Percentiles rank a stretch among this genome's conserved stretches.
Evolutionary conservation across 441 rosid genomes (phyloP).

Genomic region (Adansonia grandidieri): DNA sequence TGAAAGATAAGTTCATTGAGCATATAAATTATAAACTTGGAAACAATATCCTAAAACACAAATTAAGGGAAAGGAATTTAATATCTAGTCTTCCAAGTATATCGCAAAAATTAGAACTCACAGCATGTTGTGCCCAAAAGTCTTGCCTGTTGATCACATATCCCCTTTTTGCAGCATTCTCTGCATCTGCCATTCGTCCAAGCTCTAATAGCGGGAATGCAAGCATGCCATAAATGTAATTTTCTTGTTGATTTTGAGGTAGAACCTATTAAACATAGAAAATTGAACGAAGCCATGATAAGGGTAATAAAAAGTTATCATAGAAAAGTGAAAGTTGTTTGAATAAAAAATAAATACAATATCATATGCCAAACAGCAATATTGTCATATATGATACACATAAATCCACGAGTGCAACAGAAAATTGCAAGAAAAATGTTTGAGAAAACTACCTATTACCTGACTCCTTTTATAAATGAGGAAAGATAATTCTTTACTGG

Average conservation of each 20-base stretch:
- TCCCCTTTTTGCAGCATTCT: constrained; percentile 75
- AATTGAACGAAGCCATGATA: constrained; percentile 10
- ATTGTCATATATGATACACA: not conserved
- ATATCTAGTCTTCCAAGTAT: constrained; percentile 4
- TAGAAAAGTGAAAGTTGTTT: not conserved
- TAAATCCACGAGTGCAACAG: not conserved
- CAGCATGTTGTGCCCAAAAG: constrained; percentile 85
- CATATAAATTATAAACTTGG: not conserved
- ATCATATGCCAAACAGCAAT: not conserved
- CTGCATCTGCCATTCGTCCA: constrained; percentile 80
- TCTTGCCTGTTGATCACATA: constrained; percentile 70
- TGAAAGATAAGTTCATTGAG: constrained; percentile 3
- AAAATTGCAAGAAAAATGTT: not conserved
- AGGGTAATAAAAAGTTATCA: not conserved
- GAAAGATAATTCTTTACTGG: constrained; percentile 17
- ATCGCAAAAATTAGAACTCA: constrained; percentile 42
- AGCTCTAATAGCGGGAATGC: constrained; percentile 86
- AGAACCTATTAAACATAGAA: constrained; percentile 54
- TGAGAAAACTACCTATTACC: not conserved
- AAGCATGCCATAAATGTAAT: constrained; percentile 76
- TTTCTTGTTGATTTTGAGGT: constrained; percentile 63
- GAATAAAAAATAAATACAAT: not conserved
- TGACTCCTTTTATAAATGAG: not conserved
- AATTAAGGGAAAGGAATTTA: not conserved
- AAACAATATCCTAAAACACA: not conserved